These are phyloP conservation scores for Penicillium frequentans DNA, from an alignment of 2,329 filamentous ascomycete genomes.

Conservation along the genomic window DNA sequence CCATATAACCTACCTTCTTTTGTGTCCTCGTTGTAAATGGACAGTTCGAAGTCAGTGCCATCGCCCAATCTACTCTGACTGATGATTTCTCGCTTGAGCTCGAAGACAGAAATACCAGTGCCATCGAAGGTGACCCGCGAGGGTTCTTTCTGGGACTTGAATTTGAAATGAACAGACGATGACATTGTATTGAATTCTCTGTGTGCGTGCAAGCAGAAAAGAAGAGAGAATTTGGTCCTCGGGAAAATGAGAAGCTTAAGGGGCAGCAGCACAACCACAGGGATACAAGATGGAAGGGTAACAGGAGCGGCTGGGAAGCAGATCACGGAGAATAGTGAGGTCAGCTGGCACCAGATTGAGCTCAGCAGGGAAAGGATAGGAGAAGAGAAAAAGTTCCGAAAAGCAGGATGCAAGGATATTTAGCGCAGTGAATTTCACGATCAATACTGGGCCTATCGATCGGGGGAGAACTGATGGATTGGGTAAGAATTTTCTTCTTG, in stretches of 20 bases:
- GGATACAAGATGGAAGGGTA: not conserved
- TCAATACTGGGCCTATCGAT: conserved; percentile 28
- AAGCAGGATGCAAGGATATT: conserved; percentile 6
- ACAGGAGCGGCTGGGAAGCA: not conserved
- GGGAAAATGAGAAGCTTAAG: conserved; percentile 28
- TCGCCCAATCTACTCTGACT: conserved; percentile 89
- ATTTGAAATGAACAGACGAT: conserved; percentile 99
- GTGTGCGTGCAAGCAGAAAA: conserved; percentile 20
- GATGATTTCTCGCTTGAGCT: conserved; percentile 98
- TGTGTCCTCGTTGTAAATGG: conserved; percentile 89
- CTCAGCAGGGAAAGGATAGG: conserved; percentile 7
- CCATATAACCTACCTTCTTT: conserved; percentile 70
- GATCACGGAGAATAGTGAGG: not conserved
- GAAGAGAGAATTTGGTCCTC: conserved; percentile 20
- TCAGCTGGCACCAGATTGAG: conserved; percentile 7
- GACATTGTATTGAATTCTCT: conserved; percentile 66
- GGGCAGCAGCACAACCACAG: conserved; percentile 18
- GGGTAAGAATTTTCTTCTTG: conserved; percentile 27
- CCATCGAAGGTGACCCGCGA: conserved; percentile 95
- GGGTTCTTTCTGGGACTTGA: conserved; percentile 97
- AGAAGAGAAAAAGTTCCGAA: conserved; percentile 4
- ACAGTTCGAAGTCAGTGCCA: conserved; percentile 92
- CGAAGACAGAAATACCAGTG: conserved; percentile 96
- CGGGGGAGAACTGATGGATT: conserved; percentile 27
- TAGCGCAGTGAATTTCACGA: conserved; percentile 14